Evolutionary conservation across 2,329 filamentous ascomycete species (phyloP).

Genomic region (Zymoseptoria crescenta): DNA sequence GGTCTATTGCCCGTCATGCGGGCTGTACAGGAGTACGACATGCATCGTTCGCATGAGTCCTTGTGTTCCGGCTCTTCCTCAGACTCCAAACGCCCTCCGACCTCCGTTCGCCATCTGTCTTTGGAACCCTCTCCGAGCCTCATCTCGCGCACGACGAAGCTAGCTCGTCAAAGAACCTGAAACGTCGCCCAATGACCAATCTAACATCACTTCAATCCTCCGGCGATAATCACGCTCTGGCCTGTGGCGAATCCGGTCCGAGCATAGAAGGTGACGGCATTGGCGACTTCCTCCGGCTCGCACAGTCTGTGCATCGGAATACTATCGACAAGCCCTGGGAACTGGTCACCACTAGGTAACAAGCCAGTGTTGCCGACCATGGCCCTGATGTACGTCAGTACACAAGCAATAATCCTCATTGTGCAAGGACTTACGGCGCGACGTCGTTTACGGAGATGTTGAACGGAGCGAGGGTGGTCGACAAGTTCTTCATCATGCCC

Average conservation of each 20-base stretch:
- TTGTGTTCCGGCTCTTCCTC: neutral
- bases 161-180: neutral
- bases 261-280: conserved; percentile 51
- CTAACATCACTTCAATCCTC: conserved; percentile 17
- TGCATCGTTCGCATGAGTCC: neutral
- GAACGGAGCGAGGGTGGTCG: conserved; percentile 49
- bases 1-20: too few relatives aligned
- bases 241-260: conserved; percentile 42
- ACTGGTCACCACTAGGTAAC: conserved; percentile 46
- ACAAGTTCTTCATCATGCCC: conserved; percentile 58
- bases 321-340: conserved; percentile 49
- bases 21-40: neutral
- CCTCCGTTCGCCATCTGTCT: neutral
- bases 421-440: conserved; percentile 38
- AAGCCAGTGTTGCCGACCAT: conserved; percentile 53
- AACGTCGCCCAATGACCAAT: neutral
- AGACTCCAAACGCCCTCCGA: neutral
- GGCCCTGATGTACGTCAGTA: conserved; percentile 29
- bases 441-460: conserved; percentile 62
- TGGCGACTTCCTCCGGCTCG: conserved; percentile 51
- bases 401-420: neutral
- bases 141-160: neutral
- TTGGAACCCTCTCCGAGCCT: neutral
- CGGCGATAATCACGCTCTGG: conserved; percentile 19
- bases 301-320: conserved; percentile 53